Conservation (phyloP, 805 yeast genomes). For the Metschnikowia vanudenii region DNA sequence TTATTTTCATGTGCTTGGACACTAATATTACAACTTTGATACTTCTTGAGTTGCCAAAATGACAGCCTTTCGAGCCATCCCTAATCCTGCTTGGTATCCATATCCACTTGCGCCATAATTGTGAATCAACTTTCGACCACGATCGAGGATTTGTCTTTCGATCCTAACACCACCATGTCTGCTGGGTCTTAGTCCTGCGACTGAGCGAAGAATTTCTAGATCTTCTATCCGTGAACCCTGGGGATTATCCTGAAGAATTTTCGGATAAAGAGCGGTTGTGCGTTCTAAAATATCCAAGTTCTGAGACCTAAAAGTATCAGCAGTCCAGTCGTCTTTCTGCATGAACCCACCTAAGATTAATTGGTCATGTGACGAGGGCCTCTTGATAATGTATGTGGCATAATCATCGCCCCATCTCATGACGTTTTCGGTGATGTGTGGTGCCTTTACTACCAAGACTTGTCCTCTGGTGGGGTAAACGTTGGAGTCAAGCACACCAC, state of each 20-base stretch:
- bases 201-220: slow-evolving; percentile 58
- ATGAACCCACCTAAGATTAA: slow-evolving; percentile 74
- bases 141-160: slow-evolving; percentile 47
- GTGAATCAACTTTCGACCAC: slow-evolving; percentile 49
- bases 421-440: slow-evolving; percentile 59
- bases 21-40: neutral
- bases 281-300: slow-evolving; percentile 61
- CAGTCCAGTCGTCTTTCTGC: slow-evolving; percentile 62
- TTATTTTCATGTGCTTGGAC: no score
- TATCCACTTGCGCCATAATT: slow-evolving; percentile 71
- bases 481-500: slow-evolving; percentile 61
- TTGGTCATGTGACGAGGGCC: slow-evolving; percentile 65
- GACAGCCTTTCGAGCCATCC: slow-evolving; percentile 55
- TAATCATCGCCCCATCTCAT: slow-evolving; percentile 59
- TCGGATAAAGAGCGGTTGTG: slow-evolving; percentile 52
- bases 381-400: slow-evolving; percentile 68
- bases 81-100: slow-evolving; percentile 66
- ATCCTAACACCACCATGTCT: slow-evolving; percentile 75
- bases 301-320: slow-evolving; percentile 55
- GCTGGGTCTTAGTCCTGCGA: slow-evolving; percentile 74
- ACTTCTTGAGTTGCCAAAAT: slow-evolving; percentile 8
- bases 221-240: slow-evolving; percentile 33
- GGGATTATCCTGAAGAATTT: slow-evolving; percentile 40
- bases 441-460: slow-evolving; percentile 69
- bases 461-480: slow-evolving; percentile 81